Evolutionary conservation across 257 asterid species (phyloP).

Genomic region (Schizonepeta tenuifolia): DNA sequence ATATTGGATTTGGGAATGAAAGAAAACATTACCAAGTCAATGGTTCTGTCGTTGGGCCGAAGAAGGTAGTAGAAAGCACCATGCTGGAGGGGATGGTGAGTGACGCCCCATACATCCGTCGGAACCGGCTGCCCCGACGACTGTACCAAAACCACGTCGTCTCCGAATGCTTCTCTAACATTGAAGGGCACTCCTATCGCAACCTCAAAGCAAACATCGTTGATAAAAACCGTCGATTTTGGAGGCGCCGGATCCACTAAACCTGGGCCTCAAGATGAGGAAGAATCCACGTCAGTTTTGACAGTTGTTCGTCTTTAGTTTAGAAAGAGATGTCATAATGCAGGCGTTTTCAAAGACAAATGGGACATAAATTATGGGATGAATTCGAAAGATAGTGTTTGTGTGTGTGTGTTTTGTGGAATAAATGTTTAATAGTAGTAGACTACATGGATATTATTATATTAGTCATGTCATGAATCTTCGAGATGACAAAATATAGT

Average conservation of each 20-base stretch:
- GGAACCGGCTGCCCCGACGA: slow-evolving; percentile 76
- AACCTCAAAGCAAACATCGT: slow-evolving; percentile 84
- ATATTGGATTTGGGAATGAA: neutral
- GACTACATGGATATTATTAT: no score
- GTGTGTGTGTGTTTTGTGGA: no score
- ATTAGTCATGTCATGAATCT: no score
- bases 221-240: slow-evolving; percentile 71
- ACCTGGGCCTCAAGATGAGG: slow-evolving; percentile 45
- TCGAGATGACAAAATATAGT: no score
- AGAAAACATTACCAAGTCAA: slow-evolving; percentile 44
- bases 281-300: slow-evolving; percentile 31
- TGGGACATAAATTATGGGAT: slow-evolving; percentile 29
- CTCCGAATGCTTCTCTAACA: slow-evolving; percentile 78
- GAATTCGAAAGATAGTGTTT: no score
- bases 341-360: slow-evolving; percentile 45
- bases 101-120: slow-evolving; percentile 78
- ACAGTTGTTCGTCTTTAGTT: neutral
- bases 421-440: no score
- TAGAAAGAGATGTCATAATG: slow-evolving; percentile 42
- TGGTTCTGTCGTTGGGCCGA: slow-evolving; percentile 47
- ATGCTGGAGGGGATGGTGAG: slow-evolving; percentile 74
- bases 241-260: slow-evolving; percentile 41
- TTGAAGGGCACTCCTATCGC: slow-evolving; percentile 55
- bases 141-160: slow-evolving; percentile 69
- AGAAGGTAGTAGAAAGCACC: slow-evolving; percentile 74